These are phyloP conservation scores for Penicillium sp. DNA, from an alignment of 2,329 filamentous ascomycete genomes.

Conservation along the genomic window DNA sequence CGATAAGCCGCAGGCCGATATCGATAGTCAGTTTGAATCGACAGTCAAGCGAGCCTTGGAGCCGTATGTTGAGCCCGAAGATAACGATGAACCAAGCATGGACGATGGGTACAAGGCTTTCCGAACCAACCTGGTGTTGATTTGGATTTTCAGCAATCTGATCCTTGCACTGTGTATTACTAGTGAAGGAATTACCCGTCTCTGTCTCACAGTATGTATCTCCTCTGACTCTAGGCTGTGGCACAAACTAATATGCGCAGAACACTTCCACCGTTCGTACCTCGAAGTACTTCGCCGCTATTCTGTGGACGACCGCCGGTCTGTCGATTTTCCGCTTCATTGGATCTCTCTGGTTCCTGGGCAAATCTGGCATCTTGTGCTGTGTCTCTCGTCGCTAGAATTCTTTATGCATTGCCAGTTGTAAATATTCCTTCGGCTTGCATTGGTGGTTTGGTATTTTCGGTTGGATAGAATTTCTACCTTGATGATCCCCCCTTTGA, in stretches of 20 bases:
- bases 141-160: conserved; percentile 92
- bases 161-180: conserved; percentile 80
- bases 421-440: conserved; percentile 7
- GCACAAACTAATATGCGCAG: conserved; percentile 37
- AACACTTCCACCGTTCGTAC: conserved; percentile 68
- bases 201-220: conserved; percentile 76
- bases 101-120: conserved; percentile 99
- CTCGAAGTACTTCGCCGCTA: conserved; percentile 82
- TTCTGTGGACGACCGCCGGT: conserved; percentile 82
- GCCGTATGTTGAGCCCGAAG: conserved; percentile 71
- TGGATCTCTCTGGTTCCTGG: conserved; percentile 89
- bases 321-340: conserved; percentile 83
- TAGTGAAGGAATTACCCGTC: conserved; percentile 74
- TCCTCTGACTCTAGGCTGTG: not conserved
- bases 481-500: not conserved
- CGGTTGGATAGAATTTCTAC: not conserved
- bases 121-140: conserved; percentile 85
- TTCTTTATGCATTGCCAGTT: not conserved
- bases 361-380: conserved; percentile 89
- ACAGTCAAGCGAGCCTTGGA: conserved; percentile 89
- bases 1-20: conserved; percentile 93
- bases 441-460: not conserved
- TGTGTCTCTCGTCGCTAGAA: conserved; percentile 75
- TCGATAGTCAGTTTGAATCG: conserved; percentile 91
- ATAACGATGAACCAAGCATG: conserved; percentile 77